Base-by-base conservation (phyloP, 1,284 basidiomycete genomes). In the Flammula alnicola region DNA sequence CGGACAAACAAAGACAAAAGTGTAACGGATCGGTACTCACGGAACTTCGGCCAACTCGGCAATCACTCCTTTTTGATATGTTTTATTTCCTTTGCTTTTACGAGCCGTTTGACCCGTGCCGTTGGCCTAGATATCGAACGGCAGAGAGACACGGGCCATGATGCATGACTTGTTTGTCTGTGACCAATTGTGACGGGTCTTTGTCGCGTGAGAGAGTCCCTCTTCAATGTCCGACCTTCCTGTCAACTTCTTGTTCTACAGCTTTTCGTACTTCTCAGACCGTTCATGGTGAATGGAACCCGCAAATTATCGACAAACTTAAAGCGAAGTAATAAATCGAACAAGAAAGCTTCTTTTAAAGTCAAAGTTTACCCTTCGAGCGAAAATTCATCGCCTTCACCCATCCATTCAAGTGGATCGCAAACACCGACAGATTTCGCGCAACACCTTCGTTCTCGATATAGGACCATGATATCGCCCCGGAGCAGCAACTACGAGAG, bases 401-500 rank as follows among this genome's bases (percentile, higher is more conserved):
- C 47, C 12, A 43, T 36, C 17, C 52, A 43, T 26, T 49, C 51
- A 14, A 55, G 44, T 37, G 54, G 51, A 32, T 31, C 56, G 9
- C 46, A 56, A 40, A 55, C 53, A 11, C 51, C 56, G 23, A 44
- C 46, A 11, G 42, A 26, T 25, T 54, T 42, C 22, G 41, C 41
- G 14, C 37, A 46, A 29, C 39, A 47, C 9, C 27, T 55, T 44
- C 51, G 51, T 23, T 58, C 56, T 12, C 40, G 48, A 44, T 56
- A 49, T 30, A 59, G 59, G 45, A 33, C 47, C 4, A 58, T 63
- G 43, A 48, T 66, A 12, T 75, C 78, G 4, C 74, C 81, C 3
- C 67, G 77, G 27, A 79, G 68, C 57, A 71, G 67, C 57, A 76
- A 77, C 62, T 88, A 86, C 63, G 84, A 86, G 47, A 76, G 83